Percentiles rank a stretch among this genome's conserved stretches.
phyloP scores from a whole-genome alignment of 2,329 filamentous ascomycete genomes.

The Passalora sequoiae region DNA sequence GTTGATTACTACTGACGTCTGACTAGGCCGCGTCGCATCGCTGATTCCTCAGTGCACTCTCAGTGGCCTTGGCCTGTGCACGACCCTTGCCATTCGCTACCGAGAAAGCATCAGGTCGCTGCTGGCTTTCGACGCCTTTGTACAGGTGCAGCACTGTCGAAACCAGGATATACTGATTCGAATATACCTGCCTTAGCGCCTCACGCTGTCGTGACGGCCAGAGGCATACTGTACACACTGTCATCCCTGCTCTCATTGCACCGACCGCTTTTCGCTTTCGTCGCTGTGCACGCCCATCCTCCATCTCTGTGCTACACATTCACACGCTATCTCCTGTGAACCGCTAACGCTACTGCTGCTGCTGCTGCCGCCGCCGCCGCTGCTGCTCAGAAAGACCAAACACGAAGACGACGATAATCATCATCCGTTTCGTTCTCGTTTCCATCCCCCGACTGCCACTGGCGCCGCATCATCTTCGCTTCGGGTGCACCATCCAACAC shows the following conservation, averaged over 20 bases:
- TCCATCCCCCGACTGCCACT: conserved; percentile 6
- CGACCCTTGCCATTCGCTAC: conserved; percentile 22
- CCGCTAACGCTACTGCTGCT: too few species aligned
- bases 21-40: too few species aligned
- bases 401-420: conserved; percentile 13
- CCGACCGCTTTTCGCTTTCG: conserved; percentile 19
- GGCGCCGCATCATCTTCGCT: conserved; percentile 15
- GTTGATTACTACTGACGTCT: conserved; percentile 10
- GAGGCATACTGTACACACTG: conserved; percentile 14
- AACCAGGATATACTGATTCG: conserved; percentile 24
- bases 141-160: conserved; percentile 20
- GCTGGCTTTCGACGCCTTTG: conserved; percentile 20
- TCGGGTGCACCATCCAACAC: conserved; percentile 18
- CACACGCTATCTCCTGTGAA: conserved; percentile 3
- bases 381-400: too few species aligned
- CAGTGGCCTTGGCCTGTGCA: conserved; percentile 1
- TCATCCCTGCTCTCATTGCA: conserved; percentile 16
- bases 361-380: too few species aligned
- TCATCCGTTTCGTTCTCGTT: conserved; percentile 19
- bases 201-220: conserved; percentile 16
- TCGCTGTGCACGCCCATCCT: conserved; percentile 18
- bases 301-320: conserved; percentile 15
- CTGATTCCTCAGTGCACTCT: background rate
- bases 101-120: conserved; percentile 16
- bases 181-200: conserved; percentile 20